Percentiles rank a stretch among this genome's conserved stretches.
These are phyloP conservation scores for Globisporangium iwayamae DNA, from an alignment of 352 stramenopile species.

Conservation along the genomic window DNA sequence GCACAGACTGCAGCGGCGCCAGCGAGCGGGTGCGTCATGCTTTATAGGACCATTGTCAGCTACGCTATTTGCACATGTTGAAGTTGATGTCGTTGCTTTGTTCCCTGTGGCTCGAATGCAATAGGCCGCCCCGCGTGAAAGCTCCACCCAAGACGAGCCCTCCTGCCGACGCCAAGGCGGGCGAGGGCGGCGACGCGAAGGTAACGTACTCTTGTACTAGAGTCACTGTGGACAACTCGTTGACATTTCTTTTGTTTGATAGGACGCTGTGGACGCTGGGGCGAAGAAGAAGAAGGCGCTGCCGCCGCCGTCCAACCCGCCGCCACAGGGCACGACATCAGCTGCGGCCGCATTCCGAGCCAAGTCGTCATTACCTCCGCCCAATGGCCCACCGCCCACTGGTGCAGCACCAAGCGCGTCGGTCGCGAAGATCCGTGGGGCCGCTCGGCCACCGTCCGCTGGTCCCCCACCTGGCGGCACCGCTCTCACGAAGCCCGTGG, in stretches of 20 bases:
- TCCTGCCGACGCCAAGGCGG: constrained; percentile 32
- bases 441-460: constrained; percentile 38
- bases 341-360: constrained; percentile 64
- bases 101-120: background rate
- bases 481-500: constrained; percentile 23
- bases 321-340: constrained; percentile 49
- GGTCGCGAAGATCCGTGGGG: constrained; percentile 71
- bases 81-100: background rate
- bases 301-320: constrained; percentile 63
- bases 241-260: background rate
- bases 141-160: constrained; percentile 38
- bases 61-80: background rate
- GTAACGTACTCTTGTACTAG: background rate
- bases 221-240: background rate
- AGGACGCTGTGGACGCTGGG: constrained; percentile 17
- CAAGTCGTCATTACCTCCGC: constrained; percentile 56
- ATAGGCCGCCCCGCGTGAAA: constrained; percentile 22
- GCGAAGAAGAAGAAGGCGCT: constrained; percentile 68
- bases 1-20: constrained; percentile 4
- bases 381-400: constrained; percentile 52
- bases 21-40: constrained; percentile 15
- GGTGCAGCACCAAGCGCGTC: constrained; percentile 47
- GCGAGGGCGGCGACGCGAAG: constrained; percentile 6
- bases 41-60: no score
- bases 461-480: constrained; percentile 28